phyloP scores from a whole-genome alignment of 345 rosid species.

The Eutrema japonicum region DNA sequence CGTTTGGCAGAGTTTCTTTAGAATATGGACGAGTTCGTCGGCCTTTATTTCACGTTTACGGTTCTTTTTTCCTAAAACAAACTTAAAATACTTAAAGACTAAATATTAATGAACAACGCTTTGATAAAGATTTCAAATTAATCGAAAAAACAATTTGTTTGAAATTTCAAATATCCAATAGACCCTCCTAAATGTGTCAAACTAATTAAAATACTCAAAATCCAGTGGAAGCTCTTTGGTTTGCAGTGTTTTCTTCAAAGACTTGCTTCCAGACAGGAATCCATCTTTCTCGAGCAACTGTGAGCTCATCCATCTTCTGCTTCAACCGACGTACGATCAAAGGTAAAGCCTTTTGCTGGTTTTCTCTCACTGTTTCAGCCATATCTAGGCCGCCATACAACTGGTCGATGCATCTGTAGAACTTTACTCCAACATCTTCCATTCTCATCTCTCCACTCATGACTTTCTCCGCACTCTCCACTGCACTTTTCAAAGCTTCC shows the following conservation, averaged over 20 bases:
- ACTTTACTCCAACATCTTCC: not conserved
- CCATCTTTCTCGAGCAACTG: not conserved
- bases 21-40: no score
- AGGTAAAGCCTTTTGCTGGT: slow-evolving; percentile 12
- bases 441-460: not conserved
- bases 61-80: no score
- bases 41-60: no score
- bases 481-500: not conserved
- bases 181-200: no score
- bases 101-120: no score
- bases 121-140: no score
- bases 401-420: not conserved
- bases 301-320: not conserved
- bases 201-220: no score
- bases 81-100: no score
- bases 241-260: not conserved
- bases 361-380: slow-evolving; percentile 1
- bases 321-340: slow-evolving; percentile 8
- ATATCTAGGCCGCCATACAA: not conserved
- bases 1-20: no score
- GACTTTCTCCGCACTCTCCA: not conserved
- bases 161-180: no score
- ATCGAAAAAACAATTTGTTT: not conserved
- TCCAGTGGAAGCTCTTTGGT: not conserved
- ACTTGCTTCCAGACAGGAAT: slow-evolving; percentile 5